These are phyloP conservation scores for Aspergillus felis DNA, from an alignment of 2,329 filamentous ascomycete species.

Conservation along the genomic window DNA sequence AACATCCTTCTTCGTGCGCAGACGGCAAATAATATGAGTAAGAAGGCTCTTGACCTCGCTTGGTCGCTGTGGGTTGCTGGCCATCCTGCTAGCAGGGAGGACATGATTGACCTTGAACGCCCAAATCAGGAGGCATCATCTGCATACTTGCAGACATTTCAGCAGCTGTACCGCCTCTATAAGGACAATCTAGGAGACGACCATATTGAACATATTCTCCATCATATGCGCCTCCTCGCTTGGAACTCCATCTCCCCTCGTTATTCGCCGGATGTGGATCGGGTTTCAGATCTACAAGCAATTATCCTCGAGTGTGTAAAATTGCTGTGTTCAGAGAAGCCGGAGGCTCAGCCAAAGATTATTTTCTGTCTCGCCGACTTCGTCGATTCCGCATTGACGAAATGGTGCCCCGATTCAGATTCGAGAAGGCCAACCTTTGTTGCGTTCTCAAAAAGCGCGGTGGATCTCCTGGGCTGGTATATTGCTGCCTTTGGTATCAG, in stretches of 20 bases:
- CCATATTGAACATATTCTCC: slow-evolving; percentile 64
- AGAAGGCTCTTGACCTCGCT: slow-evolving; percentile 54
- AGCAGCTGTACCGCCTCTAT: slow-evolving; percentile 74
- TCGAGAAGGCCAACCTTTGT: slow-evolving; percentile 71
- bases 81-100: slow-evolving; percentile 51
- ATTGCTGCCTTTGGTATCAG: slow-evolving; percentile 45
- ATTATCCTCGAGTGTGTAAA: slow-evolving; percentile 33
- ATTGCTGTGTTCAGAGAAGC: slow-evolving; percentile 34
- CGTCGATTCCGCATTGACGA: slow-evolving; percentile 54
- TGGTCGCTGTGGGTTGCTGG: slow-evolving; percentile 69
- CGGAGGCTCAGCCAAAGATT: slow-evolving; percentile 33
- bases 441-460: slow-evolving; percentile 79
- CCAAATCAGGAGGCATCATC: slow-evolving; percentile 79
- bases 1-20: slow-evolving; percentile 54
- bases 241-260: slow-evolving; percentile 58
- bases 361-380: slow-evolving; percentile 60
- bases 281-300: slow-evolving; percentile 34
- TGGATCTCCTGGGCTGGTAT: slow-evolving; percentile 59
- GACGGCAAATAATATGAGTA: slow-evolving; percentile 39
- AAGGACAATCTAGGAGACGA: slow-evolving; percentile 59
- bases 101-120: slow-evolving; percentile 41
- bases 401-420: slow-evolving; percentile 34
- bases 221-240: slow-evolving; percentile 67
- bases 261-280: slow-evolving; percentile 39
- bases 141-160: slow-evolving; percentile 74